Percentiles rank a stretch among this genome's conserved stretches.
These are phyloP conservation scores for Lactarius sanguifluus DNA, from an alignment of 768 basidiomycete species.

Conservation along the genomic window DNA sequence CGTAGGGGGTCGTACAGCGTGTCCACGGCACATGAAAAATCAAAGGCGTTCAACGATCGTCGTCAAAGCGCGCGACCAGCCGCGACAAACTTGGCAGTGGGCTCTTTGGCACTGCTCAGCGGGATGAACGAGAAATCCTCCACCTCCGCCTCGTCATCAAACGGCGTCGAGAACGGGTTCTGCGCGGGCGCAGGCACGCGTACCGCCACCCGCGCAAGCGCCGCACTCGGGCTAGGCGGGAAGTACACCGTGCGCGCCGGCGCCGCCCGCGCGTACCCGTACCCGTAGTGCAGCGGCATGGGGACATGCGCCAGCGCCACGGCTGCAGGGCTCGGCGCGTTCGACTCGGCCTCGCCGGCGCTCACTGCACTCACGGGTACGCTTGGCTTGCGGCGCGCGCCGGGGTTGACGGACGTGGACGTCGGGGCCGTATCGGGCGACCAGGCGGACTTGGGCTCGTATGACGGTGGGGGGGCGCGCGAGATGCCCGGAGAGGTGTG, in stretches of 20 bases:
- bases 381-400: constrained; percentile 36
- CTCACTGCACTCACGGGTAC: constrained; percentile 43
- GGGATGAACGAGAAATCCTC: constrained; percentile 17
- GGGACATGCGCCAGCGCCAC: constrained; percentile 29
- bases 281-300: constrained; percentile 25
- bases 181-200: constrained; percentile 44
- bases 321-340: constrained; percentile 35
- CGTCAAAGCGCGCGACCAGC: constrained; percentile 23
- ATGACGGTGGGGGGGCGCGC: constrained; percentile 13
- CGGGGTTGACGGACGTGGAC: constrained; percentile 28
- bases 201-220: constrained; percentile 34
- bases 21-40: neutral
- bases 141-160: constrained; percentile 59
- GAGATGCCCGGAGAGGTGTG: constrained; percentile 29
- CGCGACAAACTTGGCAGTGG: neutral
- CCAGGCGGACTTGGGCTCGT: constrained; percentile 34
- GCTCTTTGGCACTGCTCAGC: neutral
- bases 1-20: neutral
- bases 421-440: constrained; percentile 33
- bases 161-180: constrained; percentile 74
- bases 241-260: constrained; percentile 13
- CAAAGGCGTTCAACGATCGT: neutral
- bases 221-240: constrained; percentile 42
- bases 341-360: constrained; percentile 35
- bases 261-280: constrained; percentile 3